A percentile compares a stretch with the other conserved stretches of the same genome.
Conservation (phyloP, 2,329 filamentous ascomycete species). For the Dothistroma septosporum region DNA sequence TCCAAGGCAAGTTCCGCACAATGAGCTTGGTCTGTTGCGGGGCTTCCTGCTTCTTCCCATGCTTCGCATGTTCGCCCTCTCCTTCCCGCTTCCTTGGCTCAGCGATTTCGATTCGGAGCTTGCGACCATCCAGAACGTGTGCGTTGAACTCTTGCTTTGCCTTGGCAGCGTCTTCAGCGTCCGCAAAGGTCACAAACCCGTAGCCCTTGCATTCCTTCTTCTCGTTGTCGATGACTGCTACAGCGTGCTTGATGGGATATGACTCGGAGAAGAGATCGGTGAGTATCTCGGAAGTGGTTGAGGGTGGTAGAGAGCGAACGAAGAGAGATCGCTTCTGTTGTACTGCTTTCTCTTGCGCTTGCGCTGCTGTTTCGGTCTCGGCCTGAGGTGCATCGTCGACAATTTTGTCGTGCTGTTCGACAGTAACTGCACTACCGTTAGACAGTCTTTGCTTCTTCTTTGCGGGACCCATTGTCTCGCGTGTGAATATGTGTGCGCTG, state of each 20-base stretch:
- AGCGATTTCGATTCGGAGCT: constrained; percentile 81
- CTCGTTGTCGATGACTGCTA: constrained; percentile 79
- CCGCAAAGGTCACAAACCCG: constrained; percentile 95
- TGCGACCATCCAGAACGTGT: constrained; percentile 70
- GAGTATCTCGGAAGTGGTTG: constrained; percentile 74
- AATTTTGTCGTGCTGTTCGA: constrained; percentile 14
- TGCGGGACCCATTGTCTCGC: constrained; percentile 28
- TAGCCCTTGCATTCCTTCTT: constrained; percentile 89
- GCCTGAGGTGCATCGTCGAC: background rate
- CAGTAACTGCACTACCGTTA: constrained; percentile 24
- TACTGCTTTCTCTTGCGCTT: constrained; percentile 21
- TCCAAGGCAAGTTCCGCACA: constrained; percentile 93
- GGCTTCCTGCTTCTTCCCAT: constrained; percentile 61
- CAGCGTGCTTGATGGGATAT: constrained; percentile 91
- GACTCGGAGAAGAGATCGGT: constrained; percentile 90
- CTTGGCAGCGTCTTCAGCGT: constrained; percentile 80
- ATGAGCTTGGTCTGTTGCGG: constrained; percentile 73
- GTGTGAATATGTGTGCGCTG: background rate
- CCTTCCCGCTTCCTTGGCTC: constrained; percentile 72
- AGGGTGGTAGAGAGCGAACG: constrained; percentile 76
- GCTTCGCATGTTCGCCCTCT: constrained; percentile 53
- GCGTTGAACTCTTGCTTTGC: constrained; percentile 80
- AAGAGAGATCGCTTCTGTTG: constrained; percentile 60
- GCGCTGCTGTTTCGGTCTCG: constrained; percentile 6
- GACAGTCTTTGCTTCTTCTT: constrained; percentile 33